phyloP scores from a whole-genome alignment of 2,329 filamentous ascomycete species.

The Aspergillus udagawae region DNA sequence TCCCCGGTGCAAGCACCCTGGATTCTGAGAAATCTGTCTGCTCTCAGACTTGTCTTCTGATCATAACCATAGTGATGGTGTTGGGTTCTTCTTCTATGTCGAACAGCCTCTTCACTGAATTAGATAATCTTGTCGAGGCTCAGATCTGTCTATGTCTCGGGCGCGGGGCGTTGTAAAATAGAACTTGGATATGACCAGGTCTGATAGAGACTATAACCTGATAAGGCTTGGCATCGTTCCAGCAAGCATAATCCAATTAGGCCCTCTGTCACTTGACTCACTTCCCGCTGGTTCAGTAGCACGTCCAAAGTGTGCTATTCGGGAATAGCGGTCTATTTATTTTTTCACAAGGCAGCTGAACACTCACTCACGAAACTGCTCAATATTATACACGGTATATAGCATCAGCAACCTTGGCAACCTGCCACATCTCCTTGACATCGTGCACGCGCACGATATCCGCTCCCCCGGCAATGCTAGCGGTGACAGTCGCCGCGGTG shows the following conservation, averaged over 20 bases:
- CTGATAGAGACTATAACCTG: background rate
- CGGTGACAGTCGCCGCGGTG: conserved; percentile 82
- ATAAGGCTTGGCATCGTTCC: background rate
- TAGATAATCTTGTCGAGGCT: background rate
- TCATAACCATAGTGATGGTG: no score
- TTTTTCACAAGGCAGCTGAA: background rate
- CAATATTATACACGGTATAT: conserved; percentile 61
- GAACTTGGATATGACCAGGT: background rate
- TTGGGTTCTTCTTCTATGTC: no score
- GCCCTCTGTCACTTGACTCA: background rate
- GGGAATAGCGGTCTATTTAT: background rate
- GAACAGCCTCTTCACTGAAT: no score
- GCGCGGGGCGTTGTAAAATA: background rate
- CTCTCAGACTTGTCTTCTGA: background rate
- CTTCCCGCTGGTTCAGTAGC: no score
- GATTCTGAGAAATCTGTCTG: background rate
- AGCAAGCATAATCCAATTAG: background rate
- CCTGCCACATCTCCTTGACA: conserved; percentile 77
- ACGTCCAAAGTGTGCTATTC: background rate
- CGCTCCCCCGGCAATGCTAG: conserved; percentile 79
- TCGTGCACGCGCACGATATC: conserved; percentile 94
- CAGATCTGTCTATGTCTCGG: background rate
- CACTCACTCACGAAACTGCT: no score
- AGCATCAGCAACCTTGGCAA: conserved; percentile 86
- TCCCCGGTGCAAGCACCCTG: background rate